Evolutionary conservation across 176 grass and related monocot species (phyloP).

Genomic region (Chrysopogon serrulatus): DNA sequence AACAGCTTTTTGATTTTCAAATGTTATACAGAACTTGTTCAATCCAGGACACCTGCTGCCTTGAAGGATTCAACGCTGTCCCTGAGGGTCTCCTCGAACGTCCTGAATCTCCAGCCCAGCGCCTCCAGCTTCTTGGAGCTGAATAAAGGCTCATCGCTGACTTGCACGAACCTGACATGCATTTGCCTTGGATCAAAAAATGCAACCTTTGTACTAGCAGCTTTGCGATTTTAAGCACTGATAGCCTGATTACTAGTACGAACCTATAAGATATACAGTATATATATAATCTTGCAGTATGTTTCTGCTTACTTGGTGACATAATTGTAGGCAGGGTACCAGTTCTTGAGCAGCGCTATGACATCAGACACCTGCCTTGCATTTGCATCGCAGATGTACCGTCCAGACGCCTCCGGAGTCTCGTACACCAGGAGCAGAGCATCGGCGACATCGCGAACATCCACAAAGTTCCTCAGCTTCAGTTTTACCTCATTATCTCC

Average conservation of each 20-base stretch:
- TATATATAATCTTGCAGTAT: not conserved
- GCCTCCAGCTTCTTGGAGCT: slow-evolving; percentile 33
- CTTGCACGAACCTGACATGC: slow-evolving; percentile 23
- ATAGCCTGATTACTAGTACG: not conserved
- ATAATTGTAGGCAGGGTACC: slow-evolving; percentile 26
- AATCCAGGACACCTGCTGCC: slow-evolving; percentile 8
- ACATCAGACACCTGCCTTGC: slow-evolving; percentile 24
- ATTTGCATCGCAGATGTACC: slow-evolving; percentile 39
- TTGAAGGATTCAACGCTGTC: slow-evolving; percentile 40
- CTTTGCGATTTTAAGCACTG: not conserved
- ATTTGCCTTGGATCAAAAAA: not conserved
- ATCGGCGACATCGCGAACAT: slow-evolving; percentile 62
- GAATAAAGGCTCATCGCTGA: slow-evolving; percentile 11
- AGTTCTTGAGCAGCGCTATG: slow-evolving; percentile 41
- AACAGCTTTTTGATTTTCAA: not conserved
- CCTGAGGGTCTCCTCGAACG: slow-evolving; percentile 37
- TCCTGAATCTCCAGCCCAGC: slow-evolving; percentile 43
- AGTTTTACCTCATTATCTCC: slow-evolving; percentile 23
- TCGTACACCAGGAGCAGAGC: slow-evolving; percentile 71
- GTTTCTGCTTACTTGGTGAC: slow-evolving; percentile 37
- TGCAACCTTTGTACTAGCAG: not conserved
- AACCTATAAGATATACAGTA: not conserved
- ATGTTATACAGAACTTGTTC: not conserved
- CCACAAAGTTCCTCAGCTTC: slow-evolving; percentile 40
- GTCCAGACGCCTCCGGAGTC: slow-evolving; percentile 55